A percentile compares a stretch with the other conserved stretches of the same genome.
phyloP scores from a whole-genome alignment of 805 yeast genomes.

The Trichomonascus vanleenenianus region DNA sequence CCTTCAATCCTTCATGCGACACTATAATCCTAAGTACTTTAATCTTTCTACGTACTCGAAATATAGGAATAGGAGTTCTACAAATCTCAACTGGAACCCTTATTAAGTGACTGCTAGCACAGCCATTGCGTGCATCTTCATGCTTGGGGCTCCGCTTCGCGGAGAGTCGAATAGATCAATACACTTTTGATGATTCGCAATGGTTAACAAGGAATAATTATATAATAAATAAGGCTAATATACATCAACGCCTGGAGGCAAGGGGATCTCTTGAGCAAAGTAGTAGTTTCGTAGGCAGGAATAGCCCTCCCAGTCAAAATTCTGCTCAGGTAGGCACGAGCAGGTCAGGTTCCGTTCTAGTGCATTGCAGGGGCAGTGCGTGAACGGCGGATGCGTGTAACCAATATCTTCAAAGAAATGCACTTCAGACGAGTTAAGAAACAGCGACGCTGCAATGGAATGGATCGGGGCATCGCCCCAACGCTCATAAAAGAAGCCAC shows the following conservation, averaged over 20 bases:
- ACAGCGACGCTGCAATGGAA: conserved; percentile 76
- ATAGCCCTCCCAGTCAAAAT: conserved; percentile 31
- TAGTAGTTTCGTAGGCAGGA: conserved; percentile 30
- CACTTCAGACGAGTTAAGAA: conserved; percentile 58
- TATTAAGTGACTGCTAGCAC: too few relatives aligned
- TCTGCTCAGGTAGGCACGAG: conserved; percentile 37
- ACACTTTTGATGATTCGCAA: too few relatives aligned
- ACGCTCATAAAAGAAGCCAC: conserved; percentile 92
- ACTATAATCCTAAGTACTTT: too few relatives aligned
- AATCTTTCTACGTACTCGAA: too few relatives aligned
- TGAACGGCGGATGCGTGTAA: conserved; percentile 74
- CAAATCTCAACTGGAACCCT: too few relatives aligned
- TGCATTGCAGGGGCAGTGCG: conserved; percentile 61
- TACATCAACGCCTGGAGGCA: conserved; percentile 9
- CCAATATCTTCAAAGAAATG: conserved; percentile 84
- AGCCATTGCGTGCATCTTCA: too few relatives aligned
- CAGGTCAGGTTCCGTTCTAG: conserved; percentile 41
- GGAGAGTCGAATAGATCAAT: too few relatives aligned
- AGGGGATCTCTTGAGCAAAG: conserved; percentile 20
- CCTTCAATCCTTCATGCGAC: too few relatives aligned
- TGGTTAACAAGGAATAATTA: too few relatives aligned
- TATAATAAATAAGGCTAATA: not conserved
- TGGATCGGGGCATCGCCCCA: conserved; percentile 97
- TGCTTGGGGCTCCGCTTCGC: too few relatives aligned
- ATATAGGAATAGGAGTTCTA: too few relatives aligned